phyloP scores from a whole-genome alignment of 768 basidiomycete genomes.

The Lactifluus hygrophoroides region DNA sequence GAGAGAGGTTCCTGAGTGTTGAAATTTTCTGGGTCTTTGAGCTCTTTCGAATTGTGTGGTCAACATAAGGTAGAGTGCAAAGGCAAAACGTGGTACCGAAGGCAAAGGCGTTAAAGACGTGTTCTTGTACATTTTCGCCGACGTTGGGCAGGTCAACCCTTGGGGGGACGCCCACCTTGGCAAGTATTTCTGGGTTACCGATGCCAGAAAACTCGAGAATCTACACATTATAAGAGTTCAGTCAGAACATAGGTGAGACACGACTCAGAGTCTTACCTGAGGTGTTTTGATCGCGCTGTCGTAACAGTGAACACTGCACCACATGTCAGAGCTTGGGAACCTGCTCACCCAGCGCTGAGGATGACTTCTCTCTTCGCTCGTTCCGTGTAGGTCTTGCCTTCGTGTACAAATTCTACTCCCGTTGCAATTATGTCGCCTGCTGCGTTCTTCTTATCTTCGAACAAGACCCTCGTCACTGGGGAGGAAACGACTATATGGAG shows the following conservation, averaged over 20 bases:
- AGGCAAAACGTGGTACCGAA: slow-evolving; percentile 23
- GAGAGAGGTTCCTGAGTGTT: slow-evolving; percentile 27
- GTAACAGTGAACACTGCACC: neutral
- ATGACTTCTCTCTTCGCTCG: slow-evolving; percentile 35
- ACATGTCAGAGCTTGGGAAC: neutral
- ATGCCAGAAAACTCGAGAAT: slow-evolving; percentile 54
- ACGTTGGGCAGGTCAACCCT: slow-evolving; percentile 39
- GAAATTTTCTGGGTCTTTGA: slow-evolving; percentile 25
- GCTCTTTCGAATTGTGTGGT: slow-evolving; percentile 23
- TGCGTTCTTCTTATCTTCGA: slow-evolving; percentile 13
- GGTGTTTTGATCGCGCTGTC: slow-evolving; percentile 34
- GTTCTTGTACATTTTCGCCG: slow-evolving; percentile 49
- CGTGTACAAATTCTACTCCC: slow-evolving; percentile 30
- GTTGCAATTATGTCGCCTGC: slow-evolving; percentile 23
- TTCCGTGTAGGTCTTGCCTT: slow-evolving; percentile 25
- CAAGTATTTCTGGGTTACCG: slow-evolving; percentile 36
- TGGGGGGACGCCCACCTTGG: slow-evolving; percentile 31
- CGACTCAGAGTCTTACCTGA: neutral
- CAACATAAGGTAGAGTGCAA: neutral
- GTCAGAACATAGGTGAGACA: neutral
- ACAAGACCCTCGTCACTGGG: slow-evolving; percentile 11
- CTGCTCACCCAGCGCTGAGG: slow-evolving; percentile 34
- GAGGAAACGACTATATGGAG: slow-evolving; percentile 17
- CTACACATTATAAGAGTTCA: slow-evolving; percentile 26
- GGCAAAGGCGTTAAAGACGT: slow-evolving; percentile 25